Evolutionary conservation across 768 basidiomycete genomes (phyloP).

Genomic region (Scleroderma citrinum): DNA sequence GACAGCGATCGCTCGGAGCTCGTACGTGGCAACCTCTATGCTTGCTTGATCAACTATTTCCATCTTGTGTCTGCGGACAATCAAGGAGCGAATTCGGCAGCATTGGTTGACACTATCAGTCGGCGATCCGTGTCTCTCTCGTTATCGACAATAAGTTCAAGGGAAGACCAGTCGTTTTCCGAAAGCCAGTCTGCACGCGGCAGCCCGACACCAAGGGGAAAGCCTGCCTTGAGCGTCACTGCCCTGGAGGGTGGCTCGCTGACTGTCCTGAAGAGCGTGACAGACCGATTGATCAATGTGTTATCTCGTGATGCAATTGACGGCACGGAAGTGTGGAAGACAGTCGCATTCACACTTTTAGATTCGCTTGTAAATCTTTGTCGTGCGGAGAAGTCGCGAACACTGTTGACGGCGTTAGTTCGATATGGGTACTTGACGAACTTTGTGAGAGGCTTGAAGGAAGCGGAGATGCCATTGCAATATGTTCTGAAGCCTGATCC

Average conservation of each 20-base stretch:
- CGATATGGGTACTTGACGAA: conserved; percentile 74
- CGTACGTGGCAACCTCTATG: conserved; percentile 93
- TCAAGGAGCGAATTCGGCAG: conserved; percentile 9
- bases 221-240: conserved; percentile 13
- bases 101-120: conserved; percentile 14
- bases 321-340: conserved; percentile 95
- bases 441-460: conserved; percentile 81
- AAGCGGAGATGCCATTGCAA: conserved; percentile 69
- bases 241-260: conserved; percentile 60
- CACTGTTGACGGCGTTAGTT: conserved; percentile 51
- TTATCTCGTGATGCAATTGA: conserved; percentile 91
- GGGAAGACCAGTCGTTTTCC: conserved; percentile 35
- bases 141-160: conserved; percentile 31
- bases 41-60: conserved; percentile 82
- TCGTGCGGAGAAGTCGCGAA: conserved; percentile 60
- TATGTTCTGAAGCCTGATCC: conserved; percentile 84
- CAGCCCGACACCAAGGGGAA: conserved; percentile 13
- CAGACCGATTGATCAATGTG: conserved; percentile 67
- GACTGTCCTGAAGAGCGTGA: conserved; percentile 54
- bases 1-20: conserved; percentile 76
- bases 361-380: conserved; percentile 76
- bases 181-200: conserved; percentile 31
- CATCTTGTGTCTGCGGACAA: conserved; percentile 46
- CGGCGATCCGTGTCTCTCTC: conserved; percentile 24
- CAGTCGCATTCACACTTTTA: conserved; percentile 86